phyloP scores from a whole-genome alignment of 306 rosid genomes.

The Urtica urens region DNA sequence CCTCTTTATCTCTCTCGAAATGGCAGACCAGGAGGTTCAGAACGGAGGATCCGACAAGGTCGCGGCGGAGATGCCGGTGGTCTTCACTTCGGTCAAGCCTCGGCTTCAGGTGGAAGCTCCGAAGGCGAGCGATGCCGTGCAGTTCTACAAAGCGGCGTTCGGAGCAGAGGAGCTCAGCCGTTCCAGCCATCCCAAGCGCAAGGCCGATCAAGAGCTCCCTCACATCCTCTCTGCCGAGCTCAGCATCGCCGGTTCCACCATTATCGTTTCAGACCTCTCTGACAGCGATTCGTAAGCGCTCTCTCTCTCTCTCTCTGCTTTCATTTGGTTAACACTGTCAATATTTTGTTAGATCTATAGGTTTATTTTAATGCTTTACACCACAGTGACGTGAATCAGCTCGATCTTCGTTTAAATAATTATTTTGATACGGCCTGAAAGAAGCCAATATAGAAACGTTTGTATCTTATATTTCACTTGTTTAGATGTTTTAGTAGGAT shows the following conservation, averaged over 20 bases:
- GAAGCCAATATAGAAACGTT: too few species aligned
- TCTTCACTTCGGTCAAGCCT: slow-evolving; percentile 36
- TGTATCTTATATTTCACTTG: too few species aligned
- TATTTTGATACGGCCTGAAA: too few species aligned
- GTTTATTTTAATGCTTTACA: too few species aligned
- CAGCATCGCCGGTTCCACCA: slow-evolving; percentile 34
- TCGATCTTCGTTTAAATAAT: too few species aligned
- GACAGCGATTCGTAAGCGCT: slow-evolving; percentile 35
- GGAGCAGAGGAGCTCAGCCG: slow-evolving; percentile 68
- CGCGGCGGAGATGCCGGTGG: not conserved
- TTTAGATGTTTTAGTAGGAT: too few species aligned
- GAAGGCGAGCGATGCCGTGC: slow-evolving; percentile 55
- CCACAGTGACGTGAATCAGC: too few species aligned
- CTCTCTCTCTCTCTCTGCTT: not conserved
- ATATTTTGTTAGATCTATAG: too few species aligned
- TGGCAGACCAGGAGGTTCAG: slow-evolving; percentile 52
- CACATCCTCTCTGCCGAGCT: slow-evolving; percentile 50
- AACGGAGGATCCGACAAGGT: slow-evolving; percentile 43
- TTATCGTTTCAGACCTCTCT: slow-evolving; percentile 36
- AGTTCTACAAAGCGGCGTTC: slow-evolving; percentile 62
- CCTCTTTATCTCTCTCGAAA: slow-evolving; percentile 6
- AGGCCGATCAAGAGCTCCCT: slow-evolving; percentile 72
- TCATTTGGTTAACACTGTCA: too few species aligned
- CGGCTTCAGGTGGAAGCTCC: slow-evolving; percentile 51
- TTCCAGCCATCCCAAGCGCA: slow-evolving; percentile 50